Base-by-base conservation (phyloP, 1,284 basidiomycete species). In the Ganoderma multipileum region DNA sequence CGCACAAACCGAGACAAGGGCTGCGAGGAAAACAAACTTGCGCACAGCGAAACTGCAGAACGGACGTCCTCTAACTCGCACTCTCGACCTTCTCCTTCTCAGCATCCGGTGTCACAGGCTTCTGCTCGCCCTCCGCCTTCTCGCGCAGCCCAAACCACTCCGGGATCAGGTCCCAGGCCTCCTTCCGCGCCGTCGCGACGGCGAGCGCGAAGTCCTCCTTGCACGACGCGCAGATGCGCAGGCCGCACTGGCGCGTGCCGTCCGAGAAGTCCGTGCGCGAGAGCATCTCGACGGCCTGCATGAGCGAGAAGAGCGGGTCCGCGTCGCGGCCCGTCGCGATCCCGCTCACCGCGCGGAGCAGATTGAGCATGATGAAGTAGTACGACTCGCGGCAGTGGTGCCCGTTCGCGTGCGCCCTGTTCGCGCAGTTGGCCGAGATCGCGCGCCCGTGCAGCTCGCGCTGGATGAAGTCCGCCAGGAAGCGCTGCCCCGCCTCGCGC, bases 331-430 rank as follows among this genome's bases (percentile, higher is more conserved):
- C 91, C 65, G 82, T 84, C 1, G 90, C 86, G 70, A 93, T 88
- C 0, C 91, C 91, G 0, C 89, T 88, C 61, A 93, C 85, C 30
- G 88, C 85, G 64, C 91, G 87, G 55, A 92, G 80, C 36, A 91
- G 80, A 76, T 93, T 92, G 68, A 93, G 85, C 81, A 87, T 87
- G 80, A 93, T 87, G 76, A 89, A 91, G 78, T 91, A 90, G 79
- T 90, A 91, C 16, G 91, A 90, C 69, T 92, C 89, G 68, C 81
- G 81, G 78, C 91, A 93, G 36, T 75, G 72, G 71, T 79, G 71
- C 57, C 79, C 63, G 68, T 70, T 58, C 74, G 73, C 70, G 70
- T 72, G 61, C 66, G 71, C 59, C 68, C 66, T 71, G 74, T 86
- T 82, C 26, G 80, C 75, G 77, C 91, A 92, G 23, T 83, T 79